These are phyloP conservation scores for Penicillium diatomitis DNA, from an alignment of 495 filamentous ascomycete genomes.

Conservation along the genomic window DNA sequence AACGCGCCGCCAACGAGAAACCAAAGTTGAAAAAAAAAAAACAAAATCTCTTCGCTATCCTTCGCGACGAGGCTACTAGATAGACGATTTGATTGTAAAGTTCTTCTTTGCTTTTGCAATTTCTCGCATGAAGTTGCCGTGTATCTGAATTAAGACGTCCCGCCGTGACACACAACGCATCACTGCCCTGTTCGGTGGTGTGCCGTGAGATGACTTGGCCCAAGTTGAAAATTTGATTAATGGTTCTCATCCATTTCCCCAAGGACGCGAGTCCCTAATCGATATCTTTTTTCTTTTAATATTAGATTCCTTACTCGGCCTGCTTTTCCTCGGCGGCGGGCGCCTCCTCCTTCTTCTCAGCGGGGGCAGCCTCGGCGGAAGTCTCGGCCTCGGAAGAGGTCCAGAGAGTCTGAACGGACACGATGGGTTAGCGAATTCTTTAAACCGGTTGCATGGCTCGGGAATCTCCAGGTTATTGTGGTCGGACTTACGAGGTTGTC, in stretches of 20 bases:
- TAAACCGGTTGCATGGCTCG: too few species aligned
- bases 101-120: background rate
- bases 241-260: conserved; percentile 14
- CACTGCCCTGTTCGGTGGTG: too few species aligned
- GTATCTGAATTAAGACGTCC: too few species aligned
- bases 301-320: conserved; percentile 41
- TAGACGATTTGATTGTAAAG: conserved; percentile 1
- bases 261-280: conserved; percentile 32
- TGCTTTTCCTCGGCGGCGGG: conserved; percentile 50
- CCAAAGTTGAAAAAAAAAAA: background rate
- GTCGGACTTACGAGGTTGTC: conserved; percentile 80
- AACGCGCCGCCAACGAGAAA: background rate
- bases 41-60: conserved; percentile 3
- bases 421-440: background rate
- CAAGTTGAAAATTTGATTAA: too few species aligned
- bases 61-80: conserved; percentile 7
- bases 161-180: too few species aligned
- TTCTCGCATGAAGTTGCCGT: too few species aligned
- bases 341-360: conserved; percentile 51
- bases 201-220: too few species aligned
- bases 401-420: conserved; percentile 79
- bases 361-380: conserved; percentile 44
- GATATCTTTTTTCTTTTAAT: conserved; percentile 27
- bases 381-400: conserved; percentile 97
- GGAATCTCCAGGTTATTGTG: too few species aligned